Evolutionary conservation across 257 asterid species (phyloP).

Genomic region (Striga asiatica): DNA sequence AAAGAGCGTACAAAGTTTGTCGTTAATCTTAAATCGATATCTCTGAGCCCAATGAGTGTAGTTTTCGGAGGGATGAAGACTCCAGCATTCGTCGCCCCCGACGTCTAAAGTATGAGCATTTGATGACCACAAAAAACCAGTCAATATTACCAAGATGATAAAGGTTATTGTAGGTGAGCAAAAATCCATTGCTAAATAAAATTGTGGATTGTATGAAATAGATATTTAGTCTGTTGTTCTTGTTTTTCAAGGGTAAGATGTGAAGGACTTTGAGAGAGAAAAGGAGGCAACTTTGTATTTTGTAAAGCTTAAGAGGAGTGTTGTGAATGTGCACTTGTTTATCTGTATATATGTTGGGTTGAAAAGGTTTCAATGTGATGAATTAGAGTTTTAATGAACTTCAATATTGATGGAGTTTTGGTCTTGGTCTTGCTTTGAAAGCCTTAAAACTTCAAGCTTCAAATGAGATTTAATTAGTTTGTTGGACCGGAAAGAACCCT

Average conservation of each 20-base stretch:
- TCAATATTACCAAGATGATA: slow-evolving; percentile 15
- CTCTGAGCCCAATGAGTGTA: slow-evolving; percentile 28
- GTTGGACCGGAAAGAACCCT: too few relatives aligned
- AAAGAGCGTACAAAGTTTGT: slow-evolving; percentile 12
- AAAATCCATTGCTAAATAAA: not conserved
- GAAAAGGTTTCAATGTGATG: too few relatives aligned
- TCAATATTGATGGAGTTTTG: too few relatives aligned
- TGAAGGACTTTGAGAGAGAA: not conserved
- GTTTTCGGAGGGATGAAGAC: slow-evolving; percentile 19
- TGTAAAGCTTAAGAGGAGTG: not conserved
- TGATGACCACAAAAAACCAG: slow-evolving; percentile 15
- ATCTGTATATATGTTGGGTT: too few relatives aligned
- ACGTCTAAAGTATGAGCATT: slow-evolving; percentile 28
- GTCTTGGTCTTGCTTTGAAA: too few relatives aligned
- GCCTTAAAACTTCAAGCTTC: too few relatives aligned
- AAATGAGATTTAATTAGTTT: too few relatives aligned
- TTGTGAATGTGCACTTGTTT: too few relatives aligned
- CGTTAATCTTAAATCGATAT: slow-evolving; percentile 31
- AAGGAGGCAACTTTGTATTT: not conserved
- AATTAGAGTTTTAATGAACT: too few relatives aligned
- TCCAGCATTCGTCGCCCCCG: slow-evolving; percentile 42
- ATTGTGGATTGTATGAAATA: too few relatives aligned
- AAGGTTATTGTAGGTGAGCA: slow-evolving; percentile 5
- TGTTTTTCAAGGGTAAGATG: too few relatives aligned
- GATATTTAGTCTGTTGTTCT: too few relatives aligned